Evolutionary conservation across 768 basidiomycete genomes (phyloP).

Genomic region (Macrolepiota fuliginosa): DNA sequence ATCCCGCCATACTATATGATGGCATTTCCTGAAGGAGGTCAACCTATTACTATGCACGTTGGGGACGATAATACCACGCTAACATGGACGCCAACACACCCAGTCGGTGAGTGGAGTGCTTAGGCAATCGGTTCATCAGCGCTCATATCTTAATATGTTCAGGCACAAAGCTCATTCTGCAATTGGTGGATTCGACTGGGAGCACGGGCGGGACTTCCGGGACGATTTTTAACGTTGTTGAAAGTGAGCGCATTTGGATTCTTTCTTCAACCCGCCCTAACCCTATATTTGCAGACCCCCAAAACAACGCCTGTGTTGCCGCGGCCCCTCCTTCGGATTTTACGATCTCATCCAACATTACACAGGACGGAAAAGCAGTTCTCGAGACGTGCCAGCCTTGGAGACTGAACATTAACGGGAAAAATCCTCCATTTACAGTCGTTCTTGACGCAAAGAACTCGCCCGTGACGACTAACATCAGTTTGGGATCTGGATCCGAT

Average conservation of each 20-base stretch:
- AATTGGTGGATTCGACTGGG: constrained; percentile 41
- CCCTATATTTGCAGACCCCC: constrained; percentile 22
- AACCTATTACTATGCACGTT: constrained; percentile 30
- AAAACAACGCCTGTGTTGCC: constrained; percentile 30
- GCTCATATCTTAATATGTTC: neutral
- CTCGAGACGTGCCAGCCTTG: constrained; percentile 45
- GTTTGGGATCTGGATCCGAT: constrained; percentile 32
- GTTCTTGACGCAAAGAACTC: constrained; percentile 37
- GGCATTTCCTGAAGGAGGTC: constrained; percentile 34
- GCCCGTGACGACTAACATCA: constrained; percentile 38
- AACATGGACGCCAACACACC: constrained; percentile 37
- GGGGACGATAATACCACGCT: constrained; percentile 31
- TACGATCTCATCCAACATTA: constrained; percentile 36
- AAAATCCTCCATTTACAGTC: constrained; percentile 42
- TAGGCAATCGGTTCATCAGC: neutral
- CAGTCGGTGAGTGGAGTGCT: constrained; percentile 30
- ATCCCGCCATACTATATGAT: constrained; percentile 41
- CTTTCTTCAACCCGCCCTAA: neutral
- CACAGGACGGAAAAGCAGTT: constrained; percentile 19
- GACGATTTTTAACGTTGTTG: constrained; percentile 30
- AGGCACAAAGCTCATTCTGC: constrained; percentile 44
- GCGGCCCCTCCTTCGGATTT: constrained; percentile 22
- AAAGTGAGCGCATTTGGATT: constrained; percentile 24
- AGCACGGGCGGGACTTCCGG: constrained; percentile 39
- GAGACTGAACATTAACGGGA: constrained; percentile 43